Base-by-base conservation (phyloP, 305 asterid species). In the Rubia peregrina region DNA sequence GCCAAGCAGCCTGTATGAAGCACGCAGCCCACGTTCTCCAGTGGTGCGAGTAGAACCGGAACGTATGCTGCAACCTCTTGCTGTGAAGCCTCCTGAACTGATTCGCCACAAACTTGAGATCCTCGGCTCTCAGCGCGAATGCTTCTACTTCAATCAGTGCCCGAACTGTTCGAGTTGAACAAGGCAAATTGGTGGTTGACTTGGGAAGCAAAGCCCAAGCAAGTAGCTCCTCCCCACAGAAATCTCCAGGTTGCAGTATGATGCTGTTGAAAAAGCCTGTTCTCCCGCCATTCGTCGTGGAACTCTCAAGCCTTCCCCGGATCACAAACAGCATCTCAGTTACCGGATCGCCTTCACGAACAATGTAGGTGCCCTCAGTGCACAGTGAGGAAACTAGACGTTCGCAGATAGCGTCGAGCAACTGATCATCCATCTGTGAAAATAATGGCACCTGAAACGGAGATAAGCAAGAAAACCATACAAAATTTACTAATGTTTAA, bases 21-120 rank as follows among this genome's bases (percentile, higher is more conserved):
- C 97, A 90, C 0, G 98, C 92, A 2, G 96, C 97, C 98, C 98
- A 92, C 7, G 96, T 86, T 78, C 97, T 79, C 98, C 98, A 92
- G 60, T 92, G 98, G 80, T 90, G 94, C 42, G 98, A 92, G 68
- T 92, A 87, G 79, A 84, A 88, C 68, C 98, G 85, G 82, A 92
- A 92, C 0, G 98, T 90, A 75, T 92, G 98, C 85, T 92, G 97
- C 83, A 92, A 70, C 75, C 86, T 90, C 85, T 87, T 92, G 89
- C 98, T 92, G 80, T 92, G 98, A 62, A 92, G 97, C 72, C 97
- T 83, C 78, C 96, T 81, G 68, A 92, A 92, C 42, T 92, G 98
- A 77, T 90, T 92, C 0, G 98, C 97, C 0, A 92, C 98, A 38
- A 90, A 90, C 77, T 90, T 92, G 71, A 92, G 92, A 82, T 92